Evolutionary conservation across 2,329 filamentous ascomycete species (phyloP), one percentile per base, ranked within the genome.

Genomic region (Penicillium sp.): DNA sequence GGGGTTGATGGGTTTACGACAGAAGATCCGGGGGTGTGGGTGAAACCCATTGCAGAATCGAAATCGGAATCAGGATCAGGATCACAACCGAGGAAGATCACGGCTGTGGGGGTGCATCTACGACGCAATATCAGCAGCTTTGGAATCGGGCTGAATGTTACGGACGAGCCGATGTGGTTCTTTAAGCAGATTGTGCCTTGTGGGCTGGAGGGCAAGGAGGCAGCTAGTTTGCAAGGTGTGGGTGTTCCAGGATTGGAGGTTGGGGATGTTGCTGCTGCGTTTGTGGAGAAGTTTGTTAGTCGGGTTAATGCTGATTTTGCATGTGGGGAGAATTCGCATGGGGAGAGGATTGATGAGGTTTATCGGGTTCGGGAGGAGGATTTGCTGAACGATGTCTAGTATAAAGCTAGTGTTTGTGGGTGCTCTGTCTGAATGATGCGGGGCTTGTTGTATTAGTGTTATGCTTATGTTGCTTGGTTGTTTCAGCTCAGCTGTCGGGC

Each of bases 31-130:
- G 93, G 93, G 0, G 91, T 97, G 16, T 97, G 92, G 92, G 81
- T 87, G 21, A 33, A 41, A 16, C n/a, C n/a, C 1, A 19, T 8
- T 54, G 16, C 19, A 11, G 59, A 63, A 56, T 59, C 23, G 9
- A 2, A 9, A n/a, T 27, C 23, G 5, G 4, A 9, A n/a, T 27
- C 23, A 2, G 49, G 19, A 57, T 31, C 27, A 15, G 58, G 61
- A 56, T 58, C 13, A 11, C 36, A 59, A 56, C 66, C 63, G 65
- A 72, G 59, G 50, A 99, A 97, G 79, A 92, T 99, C 65, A 91
- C 91, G 0, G 92, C 92, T 0, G 79, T 97, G 41, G 94, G 94
- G 0, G 91, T 99, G n/a, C 92, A 97, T 76, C 82, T 97, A 61
- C 81, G 92, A 15, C 81, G 93, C 45, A 87, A 95, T 74, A 83